phyloP scores from a whole-genome alignment of 2,329 filamentous ascomycete species.

The Amauroascus verrucosus region DNA sequence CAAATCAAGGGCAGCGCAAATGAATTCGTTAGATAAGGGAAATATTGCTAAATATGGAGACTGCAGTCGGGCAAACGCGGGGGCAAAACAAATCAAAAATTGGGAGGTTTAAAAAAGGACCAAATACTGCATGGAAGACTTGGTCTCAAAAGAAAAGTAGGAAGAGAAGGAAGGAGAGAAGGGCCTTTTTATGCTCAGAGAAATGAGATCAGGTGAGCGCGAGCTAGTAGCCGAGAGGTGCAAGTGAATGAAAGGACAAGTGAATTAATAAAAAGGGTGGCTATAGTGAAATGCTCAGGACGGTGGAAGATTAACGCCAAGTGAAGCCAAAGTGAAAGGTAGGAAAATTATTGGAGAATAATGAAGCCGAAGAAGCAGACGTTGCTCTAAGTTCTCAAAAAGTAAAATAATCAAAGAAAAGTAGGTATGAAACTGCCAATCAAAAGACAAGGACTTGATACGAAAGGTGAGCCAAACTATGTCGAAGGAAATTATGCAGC shows the following conservation, averaged over 20 bases:
- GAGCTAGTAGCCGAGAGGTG: background rate
- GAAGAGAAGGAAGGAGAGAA: constrained; percentile 10
- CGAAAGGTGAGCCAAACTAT: no score
- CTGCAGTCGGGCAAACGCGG: background rate
- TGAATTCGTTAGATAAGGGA: background rate
- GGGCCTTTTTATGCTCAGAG: constrained; percentile 11
- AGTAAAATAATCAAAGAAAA: background rate
- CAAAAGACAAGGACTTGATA: no score
- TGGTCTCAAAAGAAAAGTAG: background rate
- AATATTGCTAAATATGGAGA: background rate
- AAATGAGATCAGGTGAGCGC: constrained; percentile 3
- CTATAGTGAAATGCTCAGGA: background rate
- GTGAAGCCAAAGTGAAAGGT: background rate
- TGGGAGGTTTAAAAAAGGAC: background rate
- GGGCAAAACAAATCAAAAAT: background rate
- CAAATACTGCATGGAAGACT: background rate
- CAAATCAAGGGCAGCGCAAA: constrained; percentile 8
- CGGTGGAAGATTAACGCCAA: background rate
- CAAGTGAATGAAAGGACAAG: constrained; percentile 2
- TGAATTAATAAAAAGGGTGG: background rate
- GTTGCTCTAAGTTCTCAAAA: background rate
- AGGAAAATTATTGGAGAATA: background rate
- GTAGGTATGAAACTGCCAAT: no score
- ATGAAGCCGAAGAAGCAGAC: background rate
- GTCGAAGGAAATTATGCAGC: background rate